A percentile compares a stretch with the other conserved stretches of the same genome.
Conservation (phyloP, 169 alveolate genomes). For the Plasmodium blacklocki region DNA sequence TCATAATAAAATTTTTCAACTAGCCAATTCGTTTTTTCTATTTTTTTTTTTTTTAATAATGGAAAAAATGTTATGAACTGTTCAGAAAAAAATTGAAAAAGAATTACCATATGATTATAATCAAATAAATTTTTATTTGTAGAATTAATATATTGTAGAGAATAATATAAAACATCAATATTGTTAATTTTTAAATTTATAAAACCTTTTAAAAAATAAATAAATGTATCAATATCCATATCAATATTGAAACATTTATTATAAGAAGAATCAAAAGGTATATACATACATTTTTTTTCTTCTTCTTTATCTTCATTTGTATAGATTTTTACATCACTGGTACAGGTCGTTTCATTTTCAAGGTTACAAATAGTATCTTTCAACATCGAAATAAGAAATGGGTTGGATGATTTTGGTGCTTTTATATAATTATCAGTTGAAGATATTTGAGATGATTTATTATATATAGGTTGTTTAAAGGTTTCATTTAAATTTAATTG, state of each 20-base stretch:
- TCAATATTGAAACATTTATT: background rate
- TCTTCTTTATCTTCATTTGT: too few relatives aligned
- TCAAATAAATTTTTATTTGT: background rate
- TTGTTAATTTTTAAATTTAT: constrained; percentile 41
- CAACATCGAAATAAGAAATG: too few relatives aligned
- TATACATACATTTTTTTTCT: too few relatives aligned
- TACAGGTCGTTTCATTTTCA: too few relatives aligned
- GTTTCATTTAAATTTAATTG: too few relatives aligned
- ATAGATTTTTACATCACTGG: too few relatives aligned
- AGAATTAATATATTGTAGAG: constrained; percentile 17
- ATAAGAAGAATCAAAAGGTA: too few relatives aligned
- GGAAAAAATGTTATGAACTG: constrained; percentile 6
- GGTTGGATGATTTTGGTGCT: too few relatives aligned
- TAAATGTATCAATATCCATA: constrained; percentile 13
- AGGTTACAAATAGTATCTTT: too few relatives aligned
- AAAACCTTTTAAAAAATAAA: constrained; percentile 30
- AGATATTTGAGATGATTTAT: too few relatives aligned
- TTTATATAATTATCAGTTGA: too few relatives aligned
- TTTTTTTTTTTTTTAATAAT: background rate
- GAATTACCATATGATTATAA: constrained; percentile 31
- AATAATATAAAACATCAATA: constrained; percentile 19
- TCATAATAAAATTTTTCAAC: background rate
- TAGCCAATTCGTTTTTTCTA: background rate
- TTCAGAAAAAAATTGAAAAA: constrained; percentile 57
- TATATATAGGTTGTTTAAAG: too few relatives aligned